Base-by-base conservation (phyloP, 2,329 filamentous ascomycete species). In the Fusarium sulawesiense region DNA sequence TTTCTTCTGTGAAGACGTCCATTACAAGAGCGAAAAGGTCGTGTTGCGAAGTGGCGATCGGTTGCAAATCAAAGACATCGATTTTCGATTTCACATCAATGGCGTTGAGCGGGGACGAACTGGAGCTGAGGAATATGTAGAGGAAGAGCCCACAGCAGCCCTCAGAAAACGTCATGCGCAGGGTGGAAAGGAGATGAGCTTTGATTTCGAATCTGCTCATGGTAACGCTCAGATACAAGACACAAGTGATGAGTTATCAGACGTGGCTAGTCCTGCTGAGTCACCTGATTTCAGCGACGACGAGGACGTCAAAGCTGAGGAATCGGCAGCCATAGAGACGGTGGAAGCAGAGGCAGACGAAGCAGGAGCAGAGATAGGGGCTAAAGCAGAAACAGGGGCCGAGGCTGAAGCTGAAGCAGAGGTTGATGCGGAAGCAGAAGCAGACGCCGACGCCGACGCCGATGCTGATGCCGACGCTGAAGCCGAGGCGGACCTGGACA, bases 61-160 rank as follows among this genome's bases (percentile, higher is more conserved):
- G n/a, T 84, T 94, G 41, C 89, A 92, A 76, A 91, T 94, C 76
- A 91, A 92, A 60, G 88, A 89, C 64, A 87, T 94, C 5, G 83
- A 85, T 47, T 89, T 94, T 67, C 82, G 81, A 16, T 94, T 94
- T 77, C 82, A 88, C 46, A 88, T 94, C 69, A 92, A 91, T 44
- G 87, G 88, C 58, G 86, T 88, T n/a, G 81, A 85, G 20, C 77
- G 81, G 25, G 87, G 88, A 20, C 83, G 84, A 62, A 88, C 87
- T 5, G 88, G 87, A 34, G 87, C 86, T 7, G 87, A 90, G 68
- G 83, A 87, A 50, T 81, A 83, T 29, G 78, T 84, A 20, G 85
- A 87, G 56, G 86, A 88, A 51, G 82, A 84, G 46, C 50, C 64
- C 29, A 79, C 80, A 6, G 80, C 81, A 30, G 54, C 64, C 2